These are phyloP conservation scores for Candida pseudocylindracea DNA, from an alignment of 1,139 yeast genomes.

Conservation along the genomic window DNA sequence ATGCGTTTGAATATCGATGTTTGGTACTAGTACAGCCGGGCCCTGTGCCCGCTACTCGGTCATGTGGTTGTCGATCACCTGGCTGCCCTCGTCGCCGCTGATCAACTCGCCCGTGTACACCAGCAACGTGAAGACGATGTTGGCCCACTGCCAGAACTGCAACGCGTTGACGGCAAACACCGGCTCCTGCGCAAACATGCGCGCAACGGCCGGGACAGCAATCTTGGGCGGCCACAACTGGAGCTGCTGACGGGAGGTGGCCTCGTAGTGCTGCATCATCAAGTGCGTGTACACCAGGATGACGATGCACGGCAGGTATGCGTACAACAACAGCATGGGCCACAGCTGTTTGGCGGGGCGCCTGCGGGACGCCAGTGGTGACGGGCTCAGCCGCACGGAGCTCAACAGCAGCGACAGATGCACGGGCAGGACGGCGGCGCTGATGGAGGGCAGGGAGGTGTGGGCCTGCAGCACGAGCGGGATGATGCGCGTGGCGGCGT, in stretches of 20 bases:
- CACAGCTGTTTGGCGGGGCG: constrained; percentile 3
- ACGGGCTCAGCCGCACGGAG: neutral
- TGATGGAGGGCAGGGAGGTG: constrained; percentile 8
- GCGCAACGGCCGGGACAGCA: constrained; percentile 2
- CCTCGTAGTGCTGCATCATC: constrained; percentile 62
- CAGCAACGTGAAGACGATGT: constrained; percentile 59
- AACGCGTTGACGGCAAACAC: constrained; percentile 42
- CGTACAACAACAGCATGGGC: constrained; percentile 41
- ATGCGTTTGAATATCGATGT: no score
- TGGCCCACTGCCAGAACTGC: constrained; percentile 96
- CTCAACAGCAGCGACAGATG: neutral
- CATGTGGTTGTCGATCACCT: no score
- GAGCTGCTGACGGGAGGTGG: constrained; percentile 41
- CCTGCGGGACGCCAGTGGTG: neutral
- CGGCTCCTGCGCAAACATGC: constrained; percentile 3
- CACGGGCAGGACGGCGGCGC: constrained; percentile 1
- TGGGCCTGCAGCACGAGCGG: constrained; percentile 41
- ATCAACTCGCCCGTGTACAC: constrained; percentile 55
- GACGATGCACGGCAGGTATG: constrained; percentile 82
- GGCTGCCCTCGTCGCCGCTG: constrained; percentile 12
- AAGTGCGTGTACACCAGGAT: constrained; percentile 90
- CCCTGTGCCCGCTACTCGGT: no score
- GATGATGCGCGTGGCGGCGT: constrained; percentile 83
- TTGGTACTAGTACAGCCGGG: no score
- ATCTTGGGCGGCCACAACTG: constrained; percentile 35